Base-by-base conservation (phyloP, 805 yeast species). In the Myxozyma kluyveri region DNA sequence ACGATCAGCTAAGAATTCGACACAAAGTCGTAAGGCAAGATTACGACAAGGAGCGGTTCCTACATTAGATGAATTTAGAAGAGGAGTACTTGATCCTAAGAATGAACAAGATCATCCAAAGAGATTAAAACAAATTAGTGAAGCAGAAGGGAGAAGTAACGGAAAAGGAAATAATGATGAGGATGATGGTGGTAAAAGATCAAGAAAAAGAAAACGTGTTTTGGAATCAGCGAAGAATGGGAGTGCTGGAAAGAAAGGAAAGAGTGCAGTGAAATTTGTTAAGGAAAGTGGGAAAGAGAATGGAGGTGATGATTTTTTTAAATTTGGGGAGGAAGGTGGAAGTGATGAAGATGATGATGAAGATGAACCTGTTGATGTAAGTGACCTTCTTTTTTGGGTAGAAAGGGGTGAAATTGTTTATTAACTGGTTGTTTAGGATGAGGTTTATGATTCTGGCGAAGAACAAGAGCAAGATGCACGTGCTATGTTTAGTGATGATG, bases 41-140 rank as follows among this genome's bases (percentile, higher is more conserved):
- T 85, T 88, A 65, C 91, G 88, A 76, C 98, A 91, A 73, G 93
- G 88, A 42, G 86, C 79, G 53, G 98, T 98, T 61, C 96, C 96
- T 32, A 67, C 89, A 4, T 74, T 83, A 57, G 98, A 91, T 41
- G 96, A 91, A 65, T 83, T 90, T 68, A 81, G 81, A 60, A 70
- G 69, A 68, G 60, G 64, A 60, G 29, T 76, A 77, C 56, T 79
- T 72, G 63, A 75, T 73, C 46, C 67, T 65, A 45, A 14, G 22
- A 35, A 29, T 14, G 33, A 29, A 9, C 33, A 29, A 14, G 33
- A 29, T 14, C 33, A 29, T 29, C 12, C 14, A 23, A 66, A 64
- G 56, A 69, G 67, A 49, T 17, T 24, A n/a, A 39, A 31, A 14
- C 33, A 3, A 14, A 27, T 31, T 9, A 27, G 23, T 19, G 45